These are phyloP conservation scores for Teratosphaeria nubilosa DNA, from an alignment of 2,329 filamentous ascomycete genomes.

Conservation along the genomic window DNA sequence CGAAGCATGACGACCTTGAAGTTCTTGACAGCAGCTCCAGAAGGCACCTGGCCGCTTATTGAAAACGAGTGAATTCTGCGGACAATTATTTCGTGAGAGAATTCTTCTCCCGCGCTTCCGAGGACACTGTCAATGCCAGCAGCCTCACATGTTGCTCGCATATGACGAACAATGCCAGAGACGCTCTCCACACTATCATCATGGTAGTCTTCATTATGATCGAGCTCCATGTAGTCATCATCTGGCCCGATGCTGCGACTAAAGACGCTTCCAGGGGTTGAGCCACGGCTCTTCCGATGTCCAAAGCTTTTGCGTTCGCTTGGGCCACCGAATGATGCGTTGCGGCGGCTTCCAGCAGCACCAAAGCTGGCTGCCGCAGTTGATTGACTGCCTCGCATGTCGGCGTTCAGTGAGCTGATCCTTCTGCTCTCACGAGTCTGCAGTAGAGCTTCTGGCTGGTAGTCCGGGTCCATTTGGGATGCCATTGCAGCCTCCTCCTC, in stretches of 20 bases:
- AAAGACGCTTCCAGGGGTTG: conserved; percentile 41
- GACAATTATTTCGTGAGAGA: conserved; percentile 25
- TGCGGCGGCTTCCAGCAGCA: conserved; percentile 50
- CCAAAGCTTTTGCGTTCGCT: conserved; percentile 54
- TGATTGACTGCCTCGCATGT: conserved; percentile 31
- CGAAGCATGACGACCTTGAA: conserved; percentile 5
- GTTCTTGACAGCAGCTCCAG: background rate
- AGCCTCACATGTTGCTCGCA: conserved; percentile 20
- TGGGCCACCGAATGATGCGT: conserved; percentile 60
- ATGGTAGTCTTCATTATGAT: conserved; percentile 14
- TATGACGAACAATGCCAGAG: conserved; percentile 18
- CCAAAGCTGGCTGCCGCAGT: conserved; percentile 36
- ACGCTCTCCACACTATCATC: conserved; percentile 17
- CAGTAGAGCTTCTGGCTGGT: conserved; percentile 33
- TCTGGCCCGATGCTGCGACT: conserved; percentile 24
- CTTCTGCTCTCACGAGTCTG: conserved; percentile 55
- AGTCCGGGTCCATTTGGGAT: conserved; percentile 41
- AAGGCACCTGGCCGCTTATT: background rate
- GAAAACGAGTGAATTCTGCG: conserved; percentile 23
- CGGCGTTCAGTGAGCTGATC: conserved; percentile 74
- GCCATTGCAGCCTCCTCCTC: conserved; percentile 38
- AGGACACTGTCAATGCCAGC: conserved; percentile 22
- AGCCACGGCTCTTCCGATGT: conserved; percentile 42
- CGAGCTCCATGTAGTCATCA: conserved; percentile 28
- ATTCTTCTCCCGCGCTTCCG: conserved; percentile 21